Percentiles rank a stretch among this genome's conserved stretches.
Conservation (phyloP, 768 basidiomycete genomes). For the Lanmaoa rubissima region DNA sequence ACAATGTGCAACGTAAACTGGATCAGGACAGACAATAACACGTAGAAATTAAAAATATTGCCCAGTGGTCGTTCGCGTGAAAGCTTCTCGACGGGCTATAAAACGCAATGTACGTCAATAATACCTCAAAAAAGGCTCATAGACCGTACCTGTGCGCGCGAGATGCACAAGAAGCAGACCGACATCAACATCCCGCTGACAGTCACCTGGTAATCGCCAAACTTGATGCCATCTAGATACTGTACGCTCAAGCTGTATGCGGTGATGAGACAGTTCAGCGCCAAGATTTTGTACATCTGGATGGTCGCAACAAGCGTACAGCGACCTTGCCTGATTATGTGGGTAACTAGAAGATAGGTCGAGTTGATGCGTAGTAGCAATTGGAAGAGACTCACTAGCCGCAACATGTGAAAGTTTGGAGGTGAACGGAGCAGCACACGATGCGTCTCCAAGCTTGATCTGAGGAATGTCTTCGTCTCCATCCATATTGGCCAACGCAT, state of each 20-base stretch:
- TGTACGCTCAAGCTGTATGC: constrained; percentile 98
- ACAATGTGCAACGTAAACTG: constrained; percentile 95
- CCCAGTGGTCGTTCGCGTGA: constrained; percentile 90
- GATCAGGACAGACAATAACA: constrained; percentile 83
- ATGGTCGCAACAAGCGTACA: constrained; percentile 98
- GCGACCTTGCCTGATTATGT: constrained; percentile 97
- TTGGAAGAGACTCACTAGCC: constrained; percentile 64
- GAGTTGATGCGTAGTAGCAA: neutral
- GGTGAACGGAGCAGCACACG: constrained; percentile 97
- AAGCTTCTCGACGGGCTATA: constrained; percentile 96
- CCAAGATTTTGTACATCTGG: constrained; percentile 99
- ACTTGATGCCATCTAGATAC: constrained; percentile 98
- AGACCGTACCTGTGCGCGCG: constrained; percentile 81
- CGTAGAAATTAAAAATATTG: constrained; percentile 97
- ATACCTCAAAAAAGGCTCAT: neutral
- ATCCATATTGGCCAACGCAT: constrained; percentile 89
- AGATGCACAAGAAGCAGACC: constrained; percentile 98
- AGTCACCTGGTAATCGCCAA: constrained; percentile 98
- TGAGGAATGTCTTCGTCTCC: constrained; percentile 94
- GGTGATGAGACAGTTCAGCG: constrained; percentile 95
- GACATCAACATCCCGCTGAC: constrained; percentile 93
- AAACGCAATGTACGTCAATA: constrained; percentile 23
- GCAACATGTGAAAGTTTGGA: constrained; percentile 97
- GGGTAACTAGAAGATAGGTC: constrained; percentile 61
- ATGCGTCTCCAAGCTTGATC: constrained; percentile 99